phyloP scores from a whole-genome alignment of 495 filamentous ascomycete genomes.

The Daldinia loculata region DNA sequence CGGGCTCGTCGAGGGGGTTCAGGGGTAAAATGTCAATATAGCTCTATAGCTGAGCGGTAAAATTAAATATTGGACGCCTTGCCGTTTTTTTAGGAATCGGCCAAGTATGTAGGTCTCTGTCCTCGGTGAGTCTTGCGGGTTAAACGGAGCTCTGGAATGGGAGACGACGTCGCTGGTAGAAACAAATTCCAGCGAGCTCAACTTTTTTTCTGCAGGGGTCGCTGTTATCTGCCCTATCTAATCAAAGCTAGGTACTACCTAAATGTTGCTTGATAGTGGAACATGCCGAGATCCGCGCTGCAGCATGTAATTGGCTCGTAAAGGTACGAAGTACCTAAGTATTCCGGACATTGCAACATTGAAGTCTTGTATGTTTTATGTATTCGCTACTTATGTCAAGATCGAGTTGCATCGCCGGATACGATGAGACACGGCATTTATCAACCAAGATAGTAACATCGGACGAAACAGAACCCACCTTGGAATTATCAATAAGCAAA shows the following conservation, averaged over 20 bases:
- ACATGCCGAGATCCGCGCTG: not conserved
- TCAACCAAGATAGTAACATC: not conserved
- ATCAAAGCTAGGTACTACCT: slow-evolving; percentile 5
- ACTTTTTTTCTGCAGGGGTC: slow-evolving; percentile 11
- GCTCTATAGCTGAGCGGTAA: not conserved
- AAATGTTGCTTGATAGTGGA: not conserved
- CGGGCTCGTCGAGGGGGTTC: not conserved
- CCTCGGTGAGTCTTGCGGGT: not conserved
- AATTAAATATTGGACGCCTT: not conserved
- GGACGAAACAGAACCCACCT: not conserved
- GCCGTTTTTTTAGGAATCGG: not conserved
- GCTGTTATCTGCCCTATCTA: not conserved
- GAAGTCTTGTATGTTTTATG: not conserved
- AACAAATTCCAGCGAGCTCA: slow-evolving; percentile 7
- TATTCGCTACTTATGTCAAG: not conserved
- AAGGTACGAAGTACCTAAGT: too few species aligned
- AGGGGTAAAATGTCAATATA: not conserved
- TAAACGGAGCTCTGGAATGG: not conserved
- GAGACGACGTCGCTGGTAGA: not conserved
- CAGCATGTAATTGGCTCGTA: not conserved
- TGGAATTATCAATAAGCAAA: not conserved
- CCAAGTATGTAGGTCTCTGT: not conserved
- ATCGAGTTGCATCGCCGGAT: not conserved
- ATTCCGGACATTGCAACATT: not conserved
- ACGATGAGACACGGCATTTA: slow-evolving; percentile 1